Evolutionary conservation across 345 rosid species (phyloP).

Genomic region (Salix arbutifolia): DNA sequence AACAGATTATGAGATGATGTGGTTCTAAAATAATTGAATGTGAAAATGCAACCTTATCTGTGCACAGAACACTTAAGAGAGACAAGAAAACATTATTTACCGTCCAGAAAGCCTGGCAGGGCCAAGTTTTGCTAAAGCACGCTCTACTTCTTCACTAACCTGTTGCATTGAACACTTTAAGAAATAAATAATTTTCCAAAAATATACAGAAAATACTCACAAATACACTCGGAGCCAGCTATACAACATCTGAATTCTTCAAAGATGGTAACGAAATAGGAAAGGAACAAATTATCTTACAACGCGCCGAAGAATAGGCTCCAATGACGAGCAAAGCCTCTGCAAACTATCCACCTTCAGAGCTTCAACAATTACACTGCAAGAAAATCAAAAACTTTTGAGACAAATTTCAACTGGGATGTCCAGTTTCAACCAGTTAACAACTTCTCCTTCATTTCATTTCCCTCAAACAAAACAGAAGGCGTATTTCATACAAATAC

Average conservation of each 20-base stretch:
- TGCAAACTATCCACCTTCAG: slow-evolving; percentile 34
- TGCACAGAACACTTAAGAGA: not conserved
- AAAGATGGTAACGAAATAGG: not conserved
- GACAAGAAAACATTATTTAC: not conserved
- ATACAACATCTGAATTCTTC: not conserved
- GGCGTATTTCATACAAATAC: not conserved
- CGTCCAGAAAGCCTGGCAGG: slow-evolving; percentile 21
- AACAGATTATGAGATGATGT: not conserved
- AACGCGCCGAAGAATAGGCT: slow-evolving; percentile 33
- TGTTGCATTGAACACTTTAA: not conserved
- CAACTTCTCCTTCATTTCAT: not conserved
- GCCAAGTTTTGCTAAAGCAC: slow-evolving; percentile 32
- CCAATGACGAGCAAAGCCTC: slow-evolving; percentile 32
- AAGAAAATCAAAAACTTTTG: not conserved
- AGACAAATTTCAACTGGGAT: not conserved
- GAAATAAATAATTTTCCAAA: not conserved
- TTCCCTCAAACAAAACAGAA: not conserved
- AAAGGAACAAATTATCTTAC: slow-evolving; percentile 7
- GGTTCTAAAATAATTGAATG: no score
- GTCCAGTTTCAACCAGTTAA: not conserved
- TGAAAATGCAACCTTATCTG: not conserved
- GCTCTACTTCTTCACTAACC: slow-evolving; percentile 41
- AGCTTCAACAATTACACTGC: slow-evolving; percentile 37
- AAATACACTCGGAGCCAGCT: not conserved
- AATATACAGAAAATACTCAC: not conserved